Percentiles rank a stretch among this genome's conserved stretches.
These are phyloP conservation scores for Schizonepeta tenuifolia DNA, from an alignment of 257 asterid genomes.

Conservation along the genomic window DNA sequence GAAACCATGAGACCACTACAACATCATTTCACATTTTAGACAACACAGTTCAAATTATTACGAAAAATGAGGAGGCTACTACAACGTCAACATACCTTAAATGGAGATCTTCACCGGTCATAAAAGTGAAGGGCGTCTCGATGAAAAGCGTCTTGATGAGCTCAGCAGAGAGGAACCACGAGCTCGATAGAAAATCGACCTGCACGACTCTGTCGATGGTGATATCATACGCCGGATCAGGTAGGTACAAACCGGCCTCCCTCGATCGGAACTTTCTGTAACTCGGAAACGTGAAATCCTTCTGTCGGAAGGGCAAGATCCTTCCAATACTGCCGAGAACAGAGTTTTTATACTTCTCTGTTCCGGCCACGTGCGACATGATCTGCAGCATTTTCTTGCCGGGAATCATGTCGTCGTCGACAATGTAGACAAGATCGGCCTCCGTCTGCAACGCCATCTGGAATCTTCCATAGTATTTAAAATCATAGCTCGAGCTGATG, in stretches of 20 bases:
- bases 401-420: constrained; percentile 96
- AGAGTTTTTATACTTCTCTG: constrained; percentile 81
- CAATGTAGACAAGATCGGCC: constrained; percentile 73
- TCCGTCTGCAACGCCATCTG: constrained; percentile 95
- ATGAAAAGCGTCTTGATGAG: constrained; percentile 80
- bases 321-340: constrained; percentile 93
- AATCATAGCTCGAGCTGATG: constrained; percentile 77
- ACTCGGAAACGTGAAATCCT: constrained; percentile 83
- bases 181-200: constrained; percentile 94
- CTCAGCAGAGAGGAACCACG: constrained; percentile 94
- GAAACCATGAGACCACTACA: too few relatives aligned
- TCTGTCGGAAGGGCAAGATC: constrained; percentile 84
- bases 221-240: constrained; percentile 96
- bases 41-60: too few relatives aligned
- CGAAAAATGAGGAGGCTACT: too few relatives aligned
- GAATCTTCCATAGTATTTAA: constrained; percentile 92
- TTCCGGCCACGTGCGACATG: constrained; percentile 84
- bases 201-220: constrained; percentile 69
- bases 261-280: constrained; percentile 84
- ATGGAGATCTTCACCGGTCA: constrained; percentile 94
- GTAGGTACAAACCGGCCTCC: constrained; percentile 93
- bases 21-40: not conserved
- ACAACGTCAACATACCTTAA: constrained; percentile 59
- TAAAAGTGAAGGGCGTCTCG: constrained; percentile 87
- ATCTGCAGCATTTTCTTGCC: constrained; percentile 83